A percentile compares a stretch with the other conserved stretches of the same genome.
These are phyloP conservation scores for Prorocentrum cordatum DNA, from an alignment of 169 alveolate species.

Conservation along the genomic window DNA sequence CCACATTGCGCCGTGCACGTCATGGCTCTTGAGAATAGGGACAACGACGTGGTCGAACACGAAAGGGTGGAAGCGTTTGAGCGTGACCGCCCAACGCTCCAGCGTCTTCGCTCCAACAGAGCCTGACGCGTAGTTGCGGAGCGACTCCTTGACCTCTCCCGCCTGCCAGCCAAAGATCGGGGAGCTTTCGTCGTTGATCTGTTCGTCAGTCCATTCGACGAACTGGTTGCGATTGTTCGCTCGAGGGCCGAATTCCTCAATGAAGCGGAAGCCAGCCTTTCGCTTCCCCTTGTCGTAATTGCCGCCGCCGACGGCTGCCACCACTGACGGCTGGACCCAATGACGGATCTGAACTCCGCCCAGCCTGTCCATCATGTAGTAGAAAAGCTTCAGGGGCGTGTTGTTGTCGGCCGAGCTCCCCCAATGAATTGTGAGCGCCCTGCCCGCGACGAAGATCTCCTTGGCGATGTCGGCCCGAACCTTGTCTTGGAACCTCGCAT, in stretches of 20 bases:
- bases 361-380: constrained; percentile 16
- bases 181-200: not conserved
- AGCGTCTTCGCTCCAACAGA: constrained; percentile 1
- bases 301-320: too few relatives aligned
- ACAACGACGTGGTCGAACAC: not conserved
- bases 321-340: too few relatives aligned
- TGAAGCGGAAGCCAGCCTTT: too few relatives aligned
- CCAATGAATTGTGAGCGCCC: too few relatives aligned
- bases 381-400: not conserved
- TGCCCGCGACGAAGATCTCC: too few relatives aligned
- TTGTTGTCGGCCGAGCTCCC: too few relatives aligned
- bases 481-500: too few relatives aligned
- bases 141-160: constrained; percentile 4
- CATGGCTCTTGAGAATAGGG: too few relatives aligned
- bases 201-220: constrained; percentile 43
- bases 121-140: constrained; percentile 15
- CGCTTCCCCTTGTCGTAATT: too few relatives aligned
- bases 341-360: constrained; percentile 19
- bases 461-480: too few relatives aligned
- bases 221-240: constrained; percentile 1
- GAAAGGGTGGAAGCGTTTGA: not conserved
- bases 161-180: not conserved
- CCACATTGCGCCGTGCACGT: too few relatives aligned
- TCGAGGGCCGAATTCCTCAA: constrained; percentile 1
- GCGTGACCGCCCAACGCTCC: constrained; percentile 26